A percentile compares a stretch with the other conserved stretches of the same genome.
Conservation (phyloP, 2,329 filamentous ascomycete species). For the Ophiostoma himal-ulmi region DNA sequence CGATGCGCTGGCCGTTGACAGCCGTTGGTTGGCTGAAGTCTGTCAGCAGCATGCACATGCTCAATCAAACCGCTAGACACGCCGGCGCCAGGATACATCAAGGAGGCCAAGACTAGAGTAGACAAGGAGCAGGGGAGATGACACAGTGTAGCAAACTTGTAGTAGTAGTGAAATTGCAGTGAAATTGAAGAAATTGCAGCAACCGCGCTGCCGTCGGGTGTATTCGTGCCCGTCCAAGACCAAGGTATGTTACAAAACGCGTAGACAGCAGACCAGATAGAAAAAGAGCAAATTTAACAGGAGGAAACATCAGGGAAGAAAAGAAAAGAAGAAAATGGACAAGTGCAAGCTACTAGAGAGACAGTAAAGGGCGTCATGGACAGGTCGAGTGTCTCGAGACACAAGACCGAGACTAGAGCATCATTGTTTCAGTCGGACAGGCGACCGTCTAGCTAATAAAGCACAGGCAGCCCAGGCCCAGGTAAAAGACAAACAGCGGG, state of each 20-base stretch:
- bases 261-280: background rate
- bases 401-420: background rate
- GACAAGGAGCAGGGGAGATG: background rate
- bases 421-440: background rate
- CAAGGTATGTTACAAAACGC: slow-evolving; percentile 3
- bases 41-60: slow-evolving; percentile 1
- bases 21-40: slow-evolving; percentile 19
- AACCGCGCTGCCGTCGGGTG: background rate
- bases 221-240: background rate
- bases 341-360: background rate
- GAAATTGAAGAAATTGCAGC: background rate
- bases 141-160: background rate
- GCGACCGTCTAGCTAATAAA: slow-evolving; percentile 68
- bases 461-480: slow-evolving; percentile 87
- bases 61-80: background rate
- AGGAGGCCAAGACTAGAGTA: no score
- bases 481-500: slow-evolving; percentile 90
- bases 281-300: background rate
- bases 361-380: background rate
- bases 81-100: no score
- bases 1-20: slow-evolving; percentile 18
- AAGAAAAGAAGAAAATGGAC: background rate
- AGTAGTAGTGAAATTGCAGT: background rate
- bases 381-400: background rate
- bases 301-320: background rate